phyloP scores from a whole-genome alignment of 768 basidiomycete genomes.

The Fibroporia radiculosa region DNA sequence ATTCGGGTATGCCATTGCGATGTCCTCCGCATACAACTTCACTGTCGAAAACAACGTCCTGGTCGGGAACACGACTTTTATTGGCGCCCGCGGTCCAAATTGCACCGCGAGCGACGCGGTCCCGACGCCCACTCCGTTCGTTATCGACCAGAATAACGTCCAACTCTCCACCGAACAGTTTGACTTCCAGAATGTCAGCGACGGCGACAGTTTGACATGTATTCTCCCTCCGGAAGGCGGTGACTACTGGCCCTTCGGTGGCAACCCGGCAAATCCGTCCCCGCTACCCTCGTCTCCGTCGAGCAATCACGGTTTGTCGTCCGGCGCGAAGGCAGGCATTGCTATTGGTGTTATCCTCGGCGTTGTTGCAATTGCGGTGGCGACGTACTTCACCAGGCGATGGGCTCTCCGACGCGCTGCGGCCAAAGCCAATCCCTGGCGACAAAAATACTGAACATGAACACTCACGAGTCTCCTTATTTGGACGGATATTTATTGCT shows the following conservation, averaged over 20 bases:
- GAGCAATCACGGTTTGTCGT: constrained; percentile 19
- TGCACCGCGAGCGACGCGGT: constrained; percentile 43
- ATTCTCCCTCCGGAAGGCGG: constrained; percentile 61
- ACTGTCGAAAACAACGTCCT: constrained; percentile 56
- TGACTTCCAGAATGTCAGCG: constrained; percentile 42
- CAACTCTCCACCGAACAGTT: constrained; percentile 37
- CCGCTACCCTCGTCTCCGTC: constrained; percentile 17
- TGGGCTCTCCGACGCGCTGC: constrained; percentile 31
- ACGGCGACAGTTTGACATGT: constrained; percentile 57
- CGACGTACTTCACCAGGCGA: constrained; percentile 41
- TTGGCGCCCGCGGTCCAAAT: constrained; percentile 60
- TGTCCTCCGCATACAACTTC: constrained; percentile 58
- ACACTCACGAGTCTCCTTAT: not conserved
- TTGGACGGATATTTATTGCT: not conserved
- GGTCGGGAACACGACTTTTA: constrained; percentile 66
- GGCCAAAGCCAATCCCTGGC: not conserved
- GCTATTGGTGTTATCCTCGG: constrained; percentile 44
- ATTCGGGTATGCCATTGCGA: constrained; percentile 68
- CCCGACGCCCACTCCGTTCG: constrained; percentile 52
- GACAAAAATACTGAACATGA: not conserved
- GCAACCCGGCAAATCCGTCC: constrained; percentile 31
- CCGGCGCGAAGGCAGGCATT: constrained; percentile 38
- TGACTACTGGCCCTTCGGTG: constrained; percentile 66
- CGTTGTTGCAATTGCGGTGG: constrained; percentile 31
- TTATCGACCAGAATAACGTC: constrained; percentile 41